Percentiles rank a stretch among this genome's conserved stretches.
These are phyloP conservation scores for Fraxinus floribunda DNA, from an alignment of 305 asterid species.

Conservation along the genomic window DNA sequence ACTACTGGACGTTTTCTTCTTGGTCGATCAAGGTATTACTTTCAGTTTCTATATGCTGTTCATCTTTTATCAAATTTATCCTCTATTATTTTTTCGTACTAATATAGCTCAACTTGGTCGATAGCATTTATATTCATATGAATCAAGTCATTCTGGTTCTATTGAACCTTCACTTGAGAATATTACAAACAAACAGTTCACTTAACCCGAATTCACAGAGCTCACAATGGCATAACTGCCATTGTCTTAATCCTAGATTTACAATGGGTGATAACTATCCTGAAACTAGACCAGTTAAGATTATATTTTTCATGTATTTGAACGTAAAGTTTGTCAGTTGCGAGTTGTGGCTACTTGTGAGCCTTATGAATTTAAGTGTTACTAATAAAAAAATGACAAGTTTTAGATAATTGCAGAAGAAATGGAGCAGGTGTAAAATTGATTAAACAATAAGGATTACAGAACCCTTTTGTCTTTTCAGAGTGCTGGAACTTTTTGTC, in stretches of 20 bases:
- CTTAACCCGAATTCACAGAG: not conserved
- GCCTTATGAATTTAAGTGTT: not conserved
- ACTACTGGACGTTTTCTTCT: slow-evolving; percentile 97
- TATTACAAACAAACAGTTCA: not conserved
- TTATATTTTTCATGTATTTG: not conserved
- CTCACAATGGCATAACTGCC: not conserved
- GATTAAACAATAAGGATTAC: not conserved
- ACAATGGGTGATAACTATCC: not conserved
- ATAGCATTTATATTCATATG: not conserved
- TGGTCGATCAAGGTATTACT: slow-evolving; percentile 84
- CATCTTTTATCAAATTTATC: not conserved
- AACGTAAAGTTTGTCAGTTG: not conserved
- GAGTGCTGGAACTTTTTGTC: not conserved
- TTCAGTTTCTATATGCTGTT: slow-evolving; percentile 13
- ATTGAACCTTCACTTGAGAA: not conserved
- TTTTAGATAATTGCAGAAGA: not conserved
- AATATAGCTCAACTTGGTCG: not conserved
- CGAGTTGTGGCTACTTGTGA: not conserved
- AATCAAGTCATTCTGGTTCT: not conserved
- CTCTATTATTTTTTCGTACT: not conserved
- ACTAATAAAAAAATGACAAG: not conserved
- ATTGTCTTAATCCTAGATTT: not conserved
- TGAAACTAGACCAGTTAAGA: not conserved
- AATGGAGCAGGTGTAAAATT: not conserved
- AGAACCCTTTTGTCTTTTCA: not conserved